Conservation (phyloP, 768 basidiomycete species). For the Amanita thiersii region DNA sequence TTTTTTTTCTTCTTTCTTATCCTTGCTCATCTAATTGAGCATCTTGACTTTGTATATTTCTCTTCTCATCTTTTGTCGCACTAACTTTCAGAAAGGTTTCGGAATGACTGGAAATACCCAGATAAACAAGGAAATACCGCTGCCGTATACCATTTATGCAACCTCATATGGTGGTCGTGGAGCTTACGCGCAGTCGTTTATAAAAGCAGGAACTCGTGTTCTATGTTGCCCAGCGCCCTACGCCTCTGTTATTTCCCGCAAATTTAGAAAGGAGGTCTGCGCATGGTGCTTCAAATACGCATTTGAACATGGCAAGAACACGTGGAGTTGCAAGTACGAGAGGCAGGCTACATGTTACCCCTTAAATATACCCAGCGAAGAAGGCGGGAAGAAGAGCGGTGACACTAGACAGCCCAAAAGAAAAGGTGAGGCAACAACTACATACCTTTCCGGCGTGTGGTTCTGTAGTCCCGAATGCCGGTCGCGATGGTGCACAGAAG, state of each 20-base stretch:
- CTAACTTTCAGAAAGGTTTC: background rate
- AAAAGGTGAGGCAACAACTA: background rate
- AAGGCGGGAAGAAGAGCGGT: background rate
- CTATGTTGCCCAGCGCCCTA: constrained; percentile 41
- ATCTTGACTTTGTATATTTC: too few relatives aligned
- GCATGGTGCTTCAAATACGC: constrained; percentile 57
- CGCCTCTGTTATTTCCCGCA: constrained; percentile 48
- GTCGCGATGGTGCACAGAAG: constrained; percentile 24
- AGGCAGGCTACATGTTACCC: background rate
- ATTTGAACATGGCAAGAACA: constrained; percentile 36
- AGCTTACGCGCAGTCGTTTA: constrained; percentile 34
- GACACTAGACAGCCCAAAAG: background rate
- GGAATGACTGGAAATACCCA: background rate
- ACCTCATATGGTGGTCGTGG: constrained; percentile 47
- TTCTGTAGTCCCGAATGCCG: constrained; percentile 50
- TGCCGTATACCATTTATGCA: constrained; percentile 17
- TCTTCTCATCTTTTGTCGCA: background rate
- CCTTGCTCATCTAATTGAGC: too few relatives aligned
- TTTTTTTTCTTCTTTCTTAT: too few relatives aligned
- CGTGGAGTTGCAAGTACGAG: constrained; percentile 36
- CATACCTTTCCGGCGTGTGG: constrained; percentile 32
- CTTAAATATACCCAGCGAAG: background rate
- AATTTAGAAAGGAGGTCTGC: constrained; percentile 62
- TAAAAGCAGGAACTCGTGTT: constrained; percentile 35
- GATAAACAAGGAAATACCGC: background rate